A percentile compares a stretch with the other conserved stretches of the same genome.
Evolutionary conservation across 495 filamentous ascomycete genomes (phyloP).

Genomic region (Ramalina intermedia): DNA sequence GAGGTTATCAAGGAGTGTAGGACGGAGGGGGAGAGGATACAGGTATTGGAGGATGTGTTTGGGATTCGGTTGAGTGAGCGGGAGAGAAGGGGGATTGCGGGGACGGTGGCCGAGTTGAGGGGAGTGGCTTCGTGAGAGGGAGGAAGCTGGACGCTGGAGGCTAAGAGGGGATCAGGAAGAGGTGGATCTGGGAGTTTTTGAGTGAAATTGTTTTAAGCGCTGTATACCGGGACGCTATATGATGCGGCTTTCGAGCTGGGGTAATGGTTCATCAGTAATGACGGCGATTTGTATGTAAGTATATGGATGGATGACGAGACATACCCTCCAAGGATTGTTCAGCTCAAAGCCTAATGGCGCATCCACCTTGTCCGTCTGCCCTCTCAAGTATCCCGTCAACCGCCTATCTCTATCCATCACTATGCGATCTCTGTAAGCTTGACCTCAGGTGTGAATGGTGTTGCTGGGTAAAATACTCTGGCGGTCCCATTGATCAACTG

Average conservation of each 20-base stretch:
- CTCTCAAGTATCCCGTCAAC: slow-evolving; percentile 72
- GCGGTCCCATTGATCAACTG: slow-evolving; percentile 83
- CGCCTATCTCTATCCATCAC: slow-evolving; percentile 95
- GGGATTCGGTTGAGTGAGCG: slow-evolving; percentile 32
- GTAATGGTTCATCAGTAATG: slow-evolving; percentile 1
- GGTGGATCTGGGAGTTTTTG: background rate
- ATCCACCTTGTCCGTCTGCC: slow-evolving; percentile 63
- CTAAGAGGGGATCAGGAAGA: too few species aligned
- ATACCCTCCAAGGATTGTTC: slow-evolving; percentile 89
- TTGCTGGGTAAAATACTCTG: slow-evolving; percentile 35
- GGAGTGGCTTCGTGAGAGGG: background rate
- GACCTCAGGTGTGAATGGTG: background rate
- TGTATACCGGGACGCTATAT: background rate
- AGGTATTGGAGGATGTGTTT: slow-evolving; percentile 35
- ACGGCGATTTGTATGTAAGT: slow-evolving; percentile 1
- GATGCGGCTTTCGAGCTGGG: background rate
- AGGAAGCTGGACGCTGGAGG: background rate
- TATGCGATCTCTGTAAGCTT: slow-evolving; percentile 30
- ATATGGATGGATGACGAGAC: slow-evolving; percentile 2
- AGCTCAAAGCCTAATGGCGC: slow-evolving; percentile 84
- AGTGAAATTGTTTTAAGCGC: background rate
- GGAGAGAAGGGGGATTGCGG: slow-evolving; percentile 29
- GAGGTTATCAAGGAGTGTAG: slow-evolving; percentile 32
- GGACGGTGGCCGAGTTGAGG: slow-evolving; percentile 28
- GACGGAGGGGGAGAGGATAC: slow-evolving; percentile 35